Evolutionary conservation across 2,329 filamentous ascomycete species (phyloP), one percentile per base, ranked within the genome.

Genomic region (Cladophialophora psammophila): DNA sequence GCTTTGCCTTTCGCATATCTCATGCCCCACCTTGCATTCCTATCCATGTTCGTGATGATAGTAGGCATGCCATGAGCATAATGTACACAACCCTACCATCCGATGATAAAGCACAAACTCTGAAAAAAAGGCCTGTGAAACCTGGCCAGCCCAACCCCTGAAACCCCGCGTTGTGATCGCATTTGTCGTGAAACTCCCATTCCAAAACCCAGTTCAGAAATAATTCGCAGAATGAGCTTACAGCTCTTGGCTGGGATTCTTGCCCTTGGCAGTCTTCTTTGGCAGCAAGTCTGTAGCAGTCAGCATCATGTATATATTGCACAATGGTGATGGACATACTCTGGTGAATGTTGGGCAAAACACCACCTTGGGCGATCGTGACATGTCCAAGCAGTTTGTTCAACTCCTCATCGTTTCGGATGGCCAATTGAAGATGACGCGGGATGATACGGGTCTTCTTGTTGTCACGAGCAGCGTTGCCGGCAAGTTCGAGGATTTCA

Each of bases 381-480:
- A 97, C 93, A 81, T 96, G 93, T 66, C 94, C 94, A 73, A 97
- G 87, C 71, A 96, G 90, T 89, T 97, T 98, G 91, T 98, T 97
- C 91, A 98, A 83, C 85, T 99, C 95, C 88, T 98, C 94, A 83
- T 98, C 94, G 86, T 97, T 97, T 79, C 95, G 91, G 86, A 99
- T 99, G 84, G 95, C 95, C 76, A 99, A 93, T 87, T 99, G 95
- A 56, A 99, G 89, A 84, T 99, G 95, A 83, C 95, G 93, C 73
- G 95, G 95, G 70, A 98, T 99, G 86, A 99, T 99, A 91, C 95
- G 94, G 73, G 94, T 99, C 91, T 98, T 98, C 92, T 99, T 99
- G 90, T 98, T 97, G 86, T 99, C 95, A 77, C 95, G 94, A 72
- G 95, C 95, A 77, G 95, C 95, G 83, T 99, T 99, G 77, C 95